These are phyloP conservation scores for Aspergillus conjunctus DNA, from an alignment of 495 filamentous ascomycete genomes.

Conservation along the genomic window DNA sequence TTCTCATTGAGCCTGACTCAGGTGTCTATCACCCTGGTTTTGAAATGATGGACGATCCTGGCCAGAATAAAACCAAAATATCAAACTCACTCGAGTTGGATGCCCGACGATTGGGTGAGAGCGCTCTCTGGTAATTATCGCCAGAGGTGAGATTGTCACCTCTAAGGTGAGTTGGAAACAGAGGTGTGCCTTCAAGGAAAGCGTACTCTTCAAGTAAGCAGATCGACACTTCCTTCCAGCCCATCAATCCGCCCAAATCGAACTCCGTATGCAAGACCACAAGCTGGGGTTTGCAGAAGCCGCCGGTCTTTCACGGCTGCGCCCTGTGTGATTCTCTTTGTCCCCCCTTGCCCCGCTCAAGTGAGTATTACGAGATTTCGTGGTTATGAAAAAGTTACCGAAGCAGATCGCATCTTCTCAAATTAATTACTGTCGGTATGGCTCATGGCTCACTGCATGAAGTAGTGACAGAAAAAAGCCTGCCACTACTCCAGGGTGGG, in stretches of 20 bases:
- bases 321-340: too few relatives aligned
- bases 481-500: conserved; percentile 10
- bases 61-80: background rate
- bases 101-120: conserved; percentile 1
- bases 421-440: background rate
- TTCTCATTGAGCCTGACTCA: background rate
- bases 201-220: background rate
- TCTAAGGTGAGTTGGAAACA: too few relatives aligned
- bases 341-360: too few relatives aligned
- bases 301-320: background rate
- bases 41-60: background rate
- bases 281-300: conserved; percentile 5
- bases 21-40: background rate
- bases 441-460: conserved; percentile 17
- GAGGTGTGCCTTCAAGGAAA: too few relatives aligned
- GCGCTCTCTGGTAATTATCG: too few relatives aligned
- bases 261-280: conserved; percentile 2
- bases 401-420: background rate
- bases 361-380: too few relatives aligned
- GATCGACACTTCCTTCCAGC: conserved; percentile 4
- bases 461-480: conserved; percentile 10
- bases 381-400: background rate
- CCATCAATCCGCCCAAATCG: conserved; percentile 5
- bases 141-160: too few relatives aligned
- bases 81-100: background rate